phyloP scores from a whole-genome alignment of 2,329 filamentous ascomycete genomes.

The Trichoderma gracile region DNA sequence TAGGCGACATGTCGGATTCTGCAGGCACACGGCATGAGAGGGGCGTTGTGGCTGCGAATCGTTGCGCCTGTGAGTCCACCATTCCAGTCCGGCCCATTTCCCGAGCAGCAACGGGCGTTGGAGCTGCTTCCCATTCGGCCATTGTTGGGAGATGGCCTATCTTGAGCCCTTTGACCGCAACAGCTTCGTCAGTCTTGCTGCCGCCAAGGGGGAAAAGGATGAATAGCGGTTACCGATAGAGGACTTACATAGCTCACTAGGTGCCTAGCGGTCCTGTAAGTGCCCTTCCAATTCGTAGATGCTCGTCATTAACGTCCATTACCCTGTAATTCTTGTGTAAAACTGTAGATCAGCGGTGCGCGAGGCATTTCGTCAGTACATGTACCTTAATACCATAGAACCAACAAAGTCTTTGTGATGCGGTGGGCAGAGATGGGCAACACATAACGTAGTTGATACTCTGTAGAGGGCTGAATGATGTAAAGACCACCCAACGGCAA shows the following conservation, averaged over 20 bases:
- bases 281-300: too few relatives aligned
- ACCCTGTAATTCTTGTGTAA: too few relatives aligned
- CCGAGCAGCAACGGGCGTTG: neutral
- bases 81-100: neutral
- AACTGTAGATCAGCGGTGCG: too few relatives aligned
- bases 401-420: too few relatives aligned
- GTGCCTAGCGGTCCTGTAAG: too few relatives aligned
- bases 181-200: neutral
- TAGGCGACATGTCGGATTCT: constrained; percentile 29
- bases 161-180: neutral
- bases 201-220: too few relatives aligned
- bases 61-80: neutral
- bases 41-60: neutral
- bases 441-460: neutral
- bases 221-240: too few relatives aligned
- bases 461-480: neutral
- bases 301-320: too few relatives aligned
- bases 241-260: too few relatives aligned
- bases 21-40: neutral
- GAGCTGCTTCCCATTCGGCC: neutral
- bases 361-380: too few relatives aligned
- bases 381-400: too few relatives aligned
- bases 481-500: neutral
- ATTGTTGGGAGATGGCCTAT: neutral
- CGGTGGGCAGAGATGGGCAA: neutral